A percentile compares a stretch with the other conserved stretches of the same genome.
These are phyloP conservation scores for Lyophyllum semitale DNA, from an alignment of 768 basidiomycete species.

Conservation along the genomic window DNA sequence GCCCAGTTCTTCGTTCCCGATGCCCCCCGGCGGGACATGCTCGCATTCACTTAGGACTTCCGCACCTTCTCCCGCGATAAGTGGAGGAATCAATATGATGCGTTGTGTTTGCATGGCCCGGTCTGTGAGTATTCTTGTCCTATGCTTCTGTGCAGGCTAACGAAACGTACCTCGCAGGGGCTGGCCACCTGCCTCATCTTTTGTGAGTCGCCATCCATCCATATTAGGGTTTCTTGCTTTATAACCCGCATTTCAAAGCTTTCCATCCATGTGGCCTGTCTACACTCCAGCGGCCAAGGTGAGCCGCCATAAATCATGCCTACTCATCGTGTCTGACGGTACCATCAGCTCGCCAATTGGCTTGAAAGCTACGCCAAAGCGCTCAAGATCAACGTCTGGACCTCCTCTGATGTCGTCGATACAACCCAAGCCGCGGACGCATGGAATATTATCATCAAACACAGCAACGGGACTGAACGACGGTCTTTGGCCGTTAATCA, in stretches of 20 bases:
- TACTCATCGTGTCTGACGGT: neutral
- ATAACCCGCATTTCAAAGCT: conserved; percentile 30
- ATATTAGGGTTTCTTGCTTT: neutral
- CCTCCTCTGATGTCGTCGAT: conserved; percentile 38
- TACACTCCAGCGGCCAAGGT: conserved; percentile 58
- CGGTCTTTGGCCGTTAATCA: conserved; percentile 47
- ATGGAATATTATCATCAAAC: conserved; percentile 45
- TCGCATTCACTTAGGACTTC: conserved; percentile 26
- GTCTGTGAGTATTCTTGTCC: conserved; percentile 50
- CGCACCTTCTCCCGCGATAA: conserved; percentile 44
- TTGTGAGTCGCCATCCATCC: conserved; percentile 42
- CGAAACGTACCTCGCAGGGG: conserved; percentile 35
- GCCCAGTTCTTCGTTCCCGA: conserved; percentile 21
- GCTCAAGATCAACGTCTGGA: conserved; percentile 69
- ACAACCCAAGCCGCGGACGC: conserved; percentile 33
- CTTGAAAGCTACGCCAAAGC: conserved; percentile 62
- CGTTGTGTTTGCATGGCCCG: conserved; percentile 66
- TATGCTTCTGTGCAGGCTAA: neutral
- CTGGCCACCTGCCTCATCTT: conserved; percentile 61
- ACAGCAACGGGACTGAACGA: conserved; percentile 33
- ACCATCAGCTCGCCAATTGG: conserved; percentile 59
- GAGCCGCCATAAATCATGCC: neutral
- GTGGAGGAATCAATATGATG: conserved; percentile 69
- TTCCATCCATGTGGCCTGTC: conserved; percentile 61
- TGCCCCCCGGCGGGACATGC: conserved; percentile 22